A percentile compares a stretch with the other conserved stretches of the same genome.
phyloP scores from a whole-genome alignment of 164 flowering plant genomes.

The Vitis rupestris region DNA sequence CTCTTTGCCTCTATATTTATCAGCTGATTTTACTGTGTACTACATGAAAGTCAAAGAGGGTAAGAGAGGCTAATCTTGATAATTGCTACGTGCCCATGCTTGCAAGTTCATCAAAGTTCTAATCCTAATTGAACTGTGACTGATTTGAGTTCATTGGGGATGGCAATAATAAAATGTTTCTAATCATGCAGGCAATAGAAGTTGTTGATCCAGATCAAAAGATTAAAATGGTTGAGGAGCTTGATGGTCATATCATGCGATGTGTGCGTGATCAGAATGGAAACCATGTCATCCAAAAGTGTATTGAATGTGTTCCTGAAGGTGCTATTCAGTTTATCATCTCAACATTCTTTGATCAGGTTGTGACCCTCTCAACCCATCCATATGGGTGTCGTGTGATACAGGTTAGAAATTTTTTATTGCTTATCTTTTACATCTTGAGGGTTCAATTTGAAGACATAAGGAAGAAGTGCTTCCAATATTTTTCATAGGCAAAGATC shows the following conservation, averaged over 20 bases:
- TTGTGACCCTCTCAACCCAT: constrained; percentile 90
- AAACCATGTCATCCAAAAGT: constrained; percentile 97
- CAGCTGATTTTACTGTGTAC: not conserved
- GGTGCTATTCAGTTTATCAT: constrained; percentile 84
- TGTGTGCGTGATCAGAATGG: constrained; percentile 99
- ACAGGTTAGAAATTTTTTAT: constrained; percentile 49
- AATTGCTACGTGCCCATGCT: not conserved
- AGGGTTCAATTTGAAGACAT: not conserved
- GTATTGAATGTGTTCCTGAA: constrained; percentile 96
- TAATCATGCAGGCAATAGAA: constrained; percentile 78
- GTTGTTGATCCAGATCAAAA: constrained; percentile 96
- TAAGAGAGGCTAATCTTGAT: not conserved
- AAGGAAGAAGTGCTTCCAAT: not conserved
- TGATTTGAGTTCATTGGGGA: not conserved
- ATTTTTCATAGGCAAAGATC: no score
- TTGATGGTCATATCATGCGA: constrained; percentile 89
- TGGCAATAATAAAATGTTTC: not conserved
- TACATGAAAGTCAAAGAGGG: not conserved
- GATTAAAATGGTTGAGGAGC: constrained; percentile 86
- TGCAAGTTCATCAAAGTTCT: not conserved
- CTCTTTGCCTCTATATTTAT: not conserved
- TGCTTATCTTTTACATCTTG: not conserved
- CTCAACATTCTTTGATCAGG: constrained; percentile 82
- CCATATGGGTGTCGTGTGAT: constrained; percentile 98
- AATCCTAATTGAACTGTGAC: not conserved